Base-by-base conservation (phyloP, 169 alveolate genomes). In the Theileria equi region DNA sequence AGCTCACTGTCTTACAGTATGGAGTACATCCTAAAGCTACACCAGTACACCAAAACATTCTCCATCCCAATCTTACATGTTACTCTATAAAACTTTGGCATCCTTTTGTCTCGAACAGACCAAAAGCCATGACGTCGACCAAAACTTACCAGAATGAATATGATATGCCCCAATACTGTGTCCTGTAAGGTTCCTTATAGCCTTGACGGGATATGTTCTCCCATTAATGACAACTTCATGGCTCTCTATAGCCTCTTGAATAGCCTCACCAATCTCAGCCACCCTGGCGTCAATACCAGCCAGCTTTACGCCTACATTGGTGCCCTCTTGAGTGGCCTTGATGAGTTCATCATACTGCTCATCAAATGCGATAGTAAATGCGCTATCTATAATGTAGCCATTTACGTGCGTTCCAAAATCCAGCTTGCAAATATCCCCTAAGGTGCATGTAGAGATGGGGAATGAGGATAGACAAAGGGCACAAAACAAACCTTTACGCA, bases 341-440 rank as follows among this genome's bases (percentile, higher is more conserved):
- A 91, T 78, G 11, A 91, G 63, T 31, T 85, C 88, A 76, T 90
- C 95, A 44, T 81, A 91, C 58, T 89, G 65, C 29, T 87, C 93
- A 60, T 91, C 82, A 68, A 95, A 96, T 10, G 98, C 98, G n/a
- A 95, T 93, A 10, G 99, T 95, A 84, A 97, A 98, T 21, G 99
- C 99, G 83, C 99, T 94, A 88, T 98, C 99, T 44, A 98, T 96
- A 58, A 97, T 95, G 67, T 94, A 90, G 0, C 99, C 99, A 71
- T 96, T 95, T 16, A 97, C 99, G 62, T 98, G 99, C 25, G 98
- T 97, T 6, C 99, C 99, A 72, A 98, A 98, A 84, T 98, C 99
- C 65, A 98, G 73, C 91, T 98, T 98, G 89, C 98, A 94, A 16
- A 98, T 95, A 64, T 90, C 89, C 47, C 80, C 90, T 57, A 44